A percentile compares a stretch with the other conserved stretches of the same genome.
phyloP scores from a whole-genome alignment of 2,329 filamentous ascomycete genomes.

The Botrytis galanthina region DNA sequence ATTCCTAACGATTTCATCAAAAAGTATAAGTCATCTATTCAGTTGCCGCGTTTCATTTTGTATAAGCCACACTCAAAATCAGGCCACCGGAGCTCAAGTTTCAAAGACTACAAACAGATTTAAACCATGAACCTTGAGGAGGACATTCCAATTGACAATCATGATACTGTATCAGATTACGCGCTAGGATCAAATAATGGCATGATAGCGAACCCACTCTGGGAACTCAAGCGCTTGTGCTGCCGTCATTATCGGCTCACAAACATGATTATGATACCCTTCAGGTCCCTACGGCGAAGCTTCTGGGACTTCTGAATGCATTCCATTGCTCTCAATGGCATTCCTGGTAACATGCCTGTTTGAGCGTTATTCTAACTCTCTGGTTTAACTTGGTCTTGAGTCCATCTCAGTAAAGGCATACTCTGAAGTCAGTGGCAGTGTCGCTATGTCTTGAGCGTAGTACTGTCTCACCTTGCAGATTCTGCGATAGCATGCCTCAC shows the following conservation, averaged over 20 bases:
- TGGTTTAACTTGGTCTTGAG: not conserved
- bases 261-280: not conserved
- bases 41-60: not conserved
- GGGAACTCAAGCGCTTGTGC: not conserved
- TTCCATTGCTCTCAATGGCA: not conserved
- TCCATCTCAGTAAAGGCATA: not conserved
- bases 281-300: not conserved
- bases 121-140: not conserved
- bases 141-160: not conserved
- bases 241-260: not conserved
- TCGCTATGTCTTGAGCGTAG: not conserved
- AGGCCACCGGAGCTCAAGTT: not conserved
- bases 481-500: not conserved
- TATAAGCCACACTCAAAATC: not conserved
- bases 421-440: not conserved
- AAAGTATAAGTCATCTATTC: not conserved
- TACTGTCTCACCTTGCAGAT: not conserved
- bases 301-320: not conserved
- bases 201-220: not conserved
- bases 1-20: not conserved
- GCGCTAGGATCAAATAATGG: not conserved
- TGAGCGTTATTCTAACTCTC: not conserved
- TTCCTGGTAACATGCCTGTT: not conserved
- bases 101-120: not conserved
- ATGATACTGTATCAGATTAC: not conserved